Percentiles rank a stretch among this genome's conserved stretches.
These are phyloP conservation scores for Purshia tridentata DNA, from an alignment of 306 rosid genomes.

Conservation along the genomic window DNA sequence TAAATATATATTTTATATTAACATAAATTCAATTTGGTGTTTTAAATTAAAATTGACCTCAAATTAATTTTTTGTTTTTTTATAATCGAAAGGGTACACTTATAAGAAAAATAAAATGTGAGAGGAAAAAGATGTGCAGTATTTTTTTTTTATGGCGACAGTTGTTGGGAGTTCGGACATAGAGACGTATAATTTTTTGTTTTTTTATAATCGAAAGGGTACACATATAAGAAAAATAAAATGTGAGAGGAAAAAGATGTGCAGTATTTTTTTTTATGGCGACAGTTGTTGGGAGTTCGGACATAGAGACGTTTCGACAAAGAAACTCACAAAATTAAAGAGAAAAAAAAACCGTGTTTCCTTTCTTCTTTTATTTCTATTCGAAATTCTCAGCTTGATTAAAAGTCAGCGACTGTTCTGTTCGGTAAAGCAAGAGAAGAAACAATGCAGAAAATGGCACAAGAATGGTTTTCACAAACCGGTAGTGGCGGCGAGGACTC, in stretches of 20 bases:
- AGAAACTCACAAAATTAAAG: neutral
- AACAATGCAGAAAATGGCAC: conserved; percentile 79
- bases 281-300: neutral
- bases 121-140: too few species aligned
- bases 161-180: too few species aligned
- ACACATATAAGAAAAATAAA: too few species aligned
- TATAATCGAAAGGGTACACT: too few species aligned
- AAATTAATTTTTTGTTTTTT: too few species aligned
- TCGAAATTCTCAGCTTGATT: neutral
- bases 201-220: too few species aligned
- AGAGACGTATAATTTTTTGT: too few species aligned
- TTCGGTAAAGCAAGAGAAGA: neutral
- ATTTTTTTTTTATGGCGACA: neutral
- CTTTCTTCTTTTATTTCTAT: neutral
- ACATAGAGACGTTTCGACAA: conserved; percentile 20
- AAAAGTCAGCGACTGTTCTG: neutral
- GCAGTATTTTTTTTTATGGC: neutral
- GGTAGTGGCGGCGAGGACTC: conserved; percentile 35
- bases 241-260: too few species aligned
- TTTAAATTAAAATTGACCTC: too few species aligned
- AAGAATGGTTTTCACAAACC: conserved; percentile 72
- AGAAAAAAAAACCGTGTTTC: neutral
- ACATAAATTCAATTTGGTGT: too few species aligned
- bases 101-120: too few species aligned
- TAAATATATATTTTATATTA: too few species aligned